These are phyloP conservation scores for Podospora fimiseda DNA, from an alignment of 495 filamentous ascomycete genomes.

Conservation along the genomic window DNA sequence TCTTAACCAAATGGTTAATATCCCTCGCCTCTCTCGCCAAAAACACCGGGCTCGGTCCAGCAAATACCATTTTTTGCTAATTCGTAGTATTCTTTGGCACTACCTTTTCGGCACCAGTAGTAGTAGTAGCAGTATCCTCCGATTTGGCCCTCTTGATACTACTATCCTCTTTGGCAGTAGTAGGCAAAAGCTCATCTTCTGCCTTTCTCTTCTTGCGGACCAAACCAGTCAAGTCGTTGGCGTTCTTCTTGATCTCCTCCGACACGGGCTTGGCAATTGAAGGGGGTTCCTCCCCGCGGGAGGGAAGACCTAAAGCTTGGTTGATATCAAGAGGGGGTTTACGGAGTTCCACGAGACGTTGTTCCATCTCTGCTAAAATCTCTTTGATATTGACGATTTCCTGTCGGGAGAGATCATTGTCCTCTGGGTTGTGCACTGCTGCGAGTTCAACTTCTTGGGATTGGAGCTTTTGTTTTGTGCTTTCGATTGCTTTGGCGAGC, in stretches of 20 bases:
- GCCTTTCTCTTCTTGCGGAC: slow-evolving; percentile 69
- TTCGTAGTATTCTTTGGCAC: too few relatives aligned
- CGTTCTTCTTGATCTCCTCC: slow-evolving; percentile 70
- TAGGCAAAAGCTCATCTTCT: slow-evolving; percentile 19
- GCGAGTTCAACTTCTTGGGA: slow-evolving; percentile 63
- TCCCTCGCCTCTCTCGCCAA: background rate
- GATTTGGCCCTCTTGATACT: slow-evolving; percentile 33
- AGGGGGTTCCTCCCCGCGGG: background rate
- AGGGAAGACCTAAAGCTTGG: slow-evolving; percentile 39
- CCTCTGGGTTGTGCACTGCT: slow-evolving; percentile 44
- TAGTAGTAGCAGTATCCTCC: slow-evolving; percentile 6
- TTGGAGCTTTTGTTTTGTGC: slow-evolving; percentile 66
- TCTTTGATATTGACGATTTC: slow-evolving; percentile 80
- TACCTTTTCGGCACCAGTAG: too few relatives aligned
- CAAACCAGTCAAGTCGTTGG: slow-evolving; percentile 81
- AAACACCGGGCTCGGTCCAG: background rate
- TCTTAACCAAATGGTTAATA: background rate
- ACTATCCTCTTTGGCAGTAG: too few relatives aligned
- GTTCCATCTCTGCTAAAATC: slow-evolving; percentile 78
- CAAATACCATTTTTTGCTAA: background rate
- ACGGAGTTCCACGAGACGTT: slow-evolving; percentile 61
- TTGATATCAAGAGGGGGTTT: slow-evolving; percentile 62
- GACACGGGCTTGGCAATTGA: slow-evolving; percentile 46
- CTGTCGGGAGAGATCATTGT: slow-evolving; percentile 53
- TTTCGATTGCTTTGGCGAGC: slow-evolving; percentile 76